A percentile compares a stretch with the other conserved stretches of the same genome.
These are phyloP conservation scores for Oemleria cerasiformis DNA, from an alignment of 306 rosid genomes.

Conservation along the genomic window DNA sequence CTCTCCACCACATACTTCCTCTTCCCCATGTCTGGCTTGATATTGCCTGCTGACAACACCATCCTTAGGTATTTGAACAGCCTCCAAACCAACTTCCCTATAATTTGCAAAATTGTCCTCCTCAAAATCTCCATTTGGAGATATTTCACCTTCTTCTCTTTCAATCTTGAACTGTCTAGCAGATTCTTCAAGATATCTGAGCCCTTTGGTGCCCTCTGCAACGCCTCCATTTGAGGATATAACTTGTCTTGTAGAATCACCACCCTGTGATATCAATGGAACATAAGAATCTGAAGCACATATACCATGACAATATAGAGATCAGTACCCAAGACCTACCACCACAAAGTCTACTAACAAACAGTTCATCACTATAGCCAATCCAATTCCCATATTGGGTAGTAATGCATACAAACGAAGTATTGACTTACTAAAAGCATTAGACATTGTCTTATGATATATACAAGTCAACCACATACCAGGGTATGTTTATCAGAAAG, in stretches of 20 bases:
- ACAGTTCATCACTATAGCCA: not conserved
- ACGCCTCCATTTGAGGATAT: conserved; percentile 54
- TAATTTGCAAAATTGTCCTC: conserved; percentile 85
- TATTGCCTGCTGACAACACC: conserved; percentile 49
- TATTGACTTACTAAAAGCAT: not conserved
- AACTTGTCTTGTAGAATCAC: conserved; percentile 64
- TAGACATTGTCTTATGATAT: not conserved
- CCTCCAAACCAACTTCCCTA: conserved; percentile 50
- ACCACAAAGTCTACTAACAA: conserved; percentile 1
- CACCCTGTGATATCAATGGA: conserved; percentile 48
- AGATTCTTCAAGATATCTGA: conserved; percentile 59
- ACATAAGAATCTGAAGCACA: conserved; percentile 15
- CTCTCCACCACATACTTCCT: conserved; percentile 59
- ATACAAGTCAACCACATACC: not conserved
- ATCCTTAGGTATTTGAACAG: conserved; percentile 50
- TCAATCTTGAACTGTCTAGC: conserved; percentile 64
- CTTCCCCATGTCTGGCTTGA: conserved; percentile 54
- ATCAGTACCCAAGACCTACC: conserved; percentile 1
- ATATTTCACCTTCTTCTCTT: conserved; percentile 98
- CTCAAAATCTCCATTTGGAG: conserved; percentile 97
- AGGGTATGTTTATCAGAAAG: not conserved
- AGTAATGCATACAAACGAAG: not conserved
- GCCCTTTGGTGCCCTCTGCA: conserved; percentile 48
- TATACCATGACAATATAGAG: conserved; percentile 1
- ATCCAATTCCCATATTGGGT: not conserved